Conservation (phyloP, 805 yeast species). For the Cyberlindnera amylophila region DNA sequence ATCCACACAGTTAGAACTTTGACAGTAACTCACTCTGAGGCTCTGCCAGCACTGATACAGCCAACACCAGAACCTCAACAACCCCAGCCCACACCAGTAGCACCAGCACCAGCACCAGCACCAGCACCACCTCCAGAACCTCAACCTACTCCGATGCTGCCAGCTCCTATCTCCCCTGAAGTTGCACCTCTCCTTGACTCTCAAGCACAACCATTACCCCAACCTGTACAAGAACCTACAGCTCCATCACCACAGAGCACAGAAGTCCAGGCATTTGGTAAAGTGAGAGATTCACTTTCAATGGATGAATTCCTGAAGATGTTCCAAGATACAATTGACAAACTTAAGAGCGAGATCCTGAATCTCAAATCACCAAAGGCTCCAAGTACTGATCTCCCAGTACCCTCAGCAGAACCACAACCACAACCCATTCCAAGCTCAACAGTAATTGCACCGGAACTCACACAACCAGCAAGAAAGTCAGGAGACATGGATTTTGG, state of each 20-base stretch:
- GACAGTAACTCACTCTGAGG: conserved; percentile 3
- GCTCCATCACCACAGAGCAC: neutral
- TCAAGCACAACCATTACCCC: neutral
- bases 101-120: neutral
- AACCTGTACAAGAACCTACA: neutral
- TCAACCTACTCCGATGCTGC: neutral
- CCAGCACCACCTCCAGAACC: neutral
- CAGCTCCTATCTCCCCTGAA: too few relatives aligned
- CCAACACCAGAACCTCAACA: neutral
- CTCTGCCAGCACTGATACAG: neutral
- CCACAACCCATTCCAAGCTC: neutral
- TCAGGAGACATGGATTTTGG: conserved; percentile 4
- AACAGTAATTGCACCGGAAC: neutral
- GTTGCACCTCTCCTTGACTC: neutral
- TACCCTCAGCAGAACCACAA: neutral
- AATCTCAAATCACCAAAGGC: neutral
- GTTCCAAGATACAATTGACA: conserved; percentile 12
- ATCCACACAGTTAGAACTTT: conserved; percentile 6
- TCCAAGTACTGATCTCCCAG: neutral
- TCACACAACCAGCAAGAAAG: neutral
- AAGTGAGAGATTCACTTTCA: neutral
- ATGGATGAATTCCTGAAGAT: conserved; percentile 5
- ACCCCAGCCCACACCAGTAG: neutral
- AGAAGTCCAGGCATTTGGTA: conserved; percentile 1
- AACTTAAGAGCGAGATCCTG: conserved; percentile 7